Base-by-base conservation (phyloP, 108 stramenopile species). In the Skeletonema menzelii region DNA sequence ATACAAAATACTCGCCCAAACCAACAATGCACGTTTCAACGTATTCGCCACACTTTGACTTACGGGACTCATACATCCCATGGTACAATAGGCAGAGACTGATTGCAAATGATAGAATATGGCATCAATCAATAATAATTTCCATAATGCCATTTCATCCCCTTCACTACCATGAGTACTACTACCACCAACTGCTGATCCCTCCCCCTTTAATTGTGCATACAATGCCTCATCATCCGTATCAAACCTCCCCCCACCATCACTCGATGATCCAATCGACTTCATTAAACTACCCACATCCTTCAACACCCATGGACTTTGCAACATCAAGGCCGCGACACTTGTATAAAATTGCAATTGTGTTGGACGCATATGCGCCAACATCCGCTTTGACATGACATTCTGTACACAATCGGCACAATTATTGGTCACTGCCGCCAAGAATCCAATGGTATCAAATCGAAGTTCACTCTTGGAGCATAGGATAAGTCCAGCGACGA, bases 341-440 rank as follows among this genome's bases (percentile, higher is more conserved):
- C 59, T 62, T 1, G 83, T 80, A 62, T 80, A 80, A 75, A 84
- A 84, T 53, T 84, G 83, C 67, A 84, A 65, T 35, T 75, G 67
- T 10, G 77, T 78, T 6, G 83, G 83, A 60, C 60, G 55, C 57
- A 84, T 19, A 31, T 71, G 77, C 5, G 78, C 67, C 63, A 84
- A 56, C 73, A 84, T 70, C 28, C 77, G 66, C 55, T 84, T 84
- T 12, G 47, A 56, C 77, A 84, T 68, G 17, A 84, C 83, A 62
- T 84, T 84, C 75, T 84, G 83, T 0, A 84, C 77, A 40, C 83
- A 84, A 59, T 84, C 83, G 14, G 77, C 78, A 59, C 72, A 78
- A 60, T 84, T 84, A 35, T 84, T 84, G 19, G 40, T 22, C 5
- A 84, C 75, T 0, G 83, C 83, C 44, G 83, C 83, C n/a, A 74